Base-by-base conservation (phyloP, 495 filamentous ascomycete species). In the Penicillium crystallinum region DNA sequence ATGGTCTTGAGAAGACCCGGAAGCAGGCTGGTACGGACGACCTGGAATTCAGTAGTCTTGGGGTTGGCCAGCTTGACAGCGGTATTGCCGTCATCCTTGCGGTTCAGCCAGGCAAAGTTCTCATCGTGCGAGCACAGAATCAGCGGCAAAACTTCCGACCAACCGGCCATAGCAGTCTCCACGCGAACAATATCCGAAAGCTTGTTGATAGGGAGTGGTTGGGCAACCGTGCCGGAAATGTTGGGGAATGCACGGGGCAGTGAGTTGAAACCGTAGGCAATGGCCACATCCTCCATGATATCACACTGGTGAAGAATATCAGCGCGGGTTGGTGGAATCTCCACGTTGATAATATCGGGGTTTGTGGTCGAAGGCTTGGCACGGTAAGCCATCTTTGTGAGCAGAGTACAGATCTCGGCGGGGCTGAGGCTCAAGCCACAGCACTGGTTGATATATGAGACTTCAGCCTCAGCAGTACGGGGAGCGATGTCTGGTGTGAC, bases 71-170 rank as follows among this genome's bases (percentile, higher is more conserved):
- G 84, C 63, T 80, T 86, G 55, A 99, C 85, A 6, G 90, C 90
- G 0, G 85, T 91, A 18, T 73, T 84, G 41, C 93, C 91, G 57
- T 96, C 87, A 55, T 96, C 91, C 54, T 83, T 82, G 52, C 92
- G 87, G 71, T 97, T 96, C 33, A 99, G 77, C 90, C 90, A 97
- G 39, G 76, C 86, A 67, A 97, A 99, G 75, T 97, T 99, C 80
- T 99, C 93, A 64, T 96, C 93, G 66, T 97, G 91, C 14, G 90
- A 95, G 81, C 93, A 99, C 42, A 99, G 81, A 62, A 96, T 96
- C 14, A 99, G 78, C 4, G 93, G 93, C 83, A 99, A 84, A 21
- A 95, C 93, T 71, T 99, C 93, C 17, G 82, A 83, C 92, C 93
- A 99, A 53, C 93, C 93, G 1, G 92, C 86, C 86, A 96, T 91